Conservation (phyloP, 2,329 filamentous ascomycete species). For the Lachnellula cervina region DNA sequence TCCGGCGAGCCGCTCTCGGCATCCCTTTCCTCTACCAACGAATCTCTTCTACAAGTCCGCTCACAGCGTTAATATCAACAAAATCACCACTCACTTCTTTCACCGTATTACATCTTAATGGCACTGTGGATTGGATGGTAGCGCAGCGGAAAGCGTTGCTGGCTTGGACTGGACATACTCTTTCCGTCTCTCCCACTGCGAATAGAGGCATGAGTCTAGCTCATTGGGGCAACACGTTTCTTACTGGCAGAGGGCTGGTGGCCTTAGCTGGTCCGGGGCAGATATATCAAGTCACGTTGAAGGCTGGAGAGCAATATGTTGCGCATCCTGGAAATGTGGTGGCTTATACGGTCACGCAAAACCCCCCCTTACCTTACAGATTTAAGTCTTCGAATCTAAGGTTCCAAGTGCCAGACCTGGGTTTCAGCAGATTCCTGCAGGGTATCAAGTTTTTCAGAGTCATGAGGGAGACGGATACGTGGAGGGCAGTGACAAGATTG, state of each 20-base stretch:
- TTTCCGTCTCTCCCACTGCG: conserved; percentile 69
- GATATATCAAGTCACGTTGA: conserved; percentile 78
- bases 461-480: conserved; percentile 66
- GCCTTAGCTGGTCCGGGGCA: conserved; percentile 84
- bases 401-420: conserved; percentile 70
- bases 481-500: conserved; percentile 62
- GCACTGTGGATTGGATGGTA: conserved; percentile 92
- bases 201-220: conserved; percentile 71
- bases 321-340: conserved; percentile 89
- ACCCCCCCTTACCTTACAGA: conserved; percentile 76
- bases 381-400: conserved; percentile 72
- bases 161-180: conserved; percentile 93
- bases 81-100: conserved; percentile 85
- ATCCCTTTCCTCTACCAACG: conserved; percentile 94
- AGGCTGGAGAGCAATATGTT: conserved; percentile 81
- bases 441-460: conserved; percentile 68
- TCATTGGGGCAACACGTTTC: conserved; percentile 85
- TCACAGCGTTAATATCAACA: conserved; percentile 83
- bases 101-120: conserved; percentile 82
- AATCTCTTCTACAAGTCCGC: conserved; percentile 79
- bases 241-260: conserved; percentile 82
- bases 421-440: conserved; percentile 59
- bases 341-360: conserved; percentile 75
- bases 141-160: conserved; percentile 80
- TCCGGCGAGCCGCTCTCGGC: conserved; percentile 72